These are phyloP conservation scores for Trametes villosa DNA, from an alignment of 768 basidiomycete species.

Conservation along the genomic window DNA sequence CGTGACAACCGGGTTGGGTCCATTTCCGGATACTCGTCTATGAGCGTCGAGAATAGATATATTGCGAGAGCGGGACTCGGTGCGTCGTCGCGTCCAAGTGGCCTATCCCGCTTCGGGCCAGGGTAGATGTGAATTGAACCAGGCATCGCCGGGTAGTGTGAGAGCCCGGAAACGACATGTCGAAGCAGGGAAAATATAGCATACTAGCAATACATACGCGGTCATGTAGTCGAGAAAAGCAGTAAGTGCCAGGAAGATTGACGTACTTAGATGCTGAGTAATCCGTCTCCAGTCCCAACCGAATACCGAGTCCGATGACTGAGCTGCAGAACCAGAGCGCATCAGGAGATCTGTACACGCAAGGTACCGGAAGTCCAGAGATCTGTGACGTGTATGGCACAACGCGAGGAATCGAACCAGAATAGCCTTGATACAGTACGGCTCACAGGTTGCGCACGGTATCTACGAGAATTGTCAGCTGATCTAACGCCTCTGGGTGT, in stretches of 20 bases:
- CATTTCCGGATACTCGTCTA: neutral
- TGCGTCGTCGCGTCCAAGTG: neutral
- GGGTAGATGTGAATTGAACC: neutral
- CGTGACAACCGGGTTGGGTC: constrained; percentile 1
- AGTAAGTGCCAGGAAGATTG: too few relatives aligned
- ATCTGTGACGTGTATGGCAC: too few relatives aligned
- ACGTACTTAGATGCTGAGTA: too few relatives aligned
- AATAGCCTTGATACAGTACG: neutral
- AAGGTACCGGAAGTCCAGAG: too few relatives aligned
- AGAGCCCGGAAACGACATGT: neutral
- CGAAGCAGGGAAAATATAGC: too few relatives aligned
- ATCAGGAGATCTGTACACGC: too few relatives aligned
- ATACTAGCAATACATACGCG: too few relatives aligned
- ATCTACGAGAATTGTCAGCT: constrained; percentile 28
- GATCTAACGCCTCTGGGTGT: constrained; percentile 31
- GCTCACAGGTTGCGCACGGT: constrained; percentile 26
- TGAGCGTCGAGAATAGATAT: neutral
- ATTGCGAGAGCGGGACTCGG: neutral
- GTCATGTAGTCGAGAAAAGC: too few relatives aligned
- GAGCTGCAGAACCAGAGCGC: too few relatives aligned
- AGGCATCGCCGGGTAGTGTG: constrained; percentile 16
- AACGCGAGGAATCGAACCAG: too few relatives aligned
- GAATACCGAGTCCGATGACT: too few relatives aligned
- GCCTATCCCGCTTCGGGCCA: neutral
- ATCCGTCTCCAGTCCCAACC: too few relatives aligned